Conservation (phyloP, 2,329 filamentous ascomycete species). For the Stachybotrys chartarum region DNA sequence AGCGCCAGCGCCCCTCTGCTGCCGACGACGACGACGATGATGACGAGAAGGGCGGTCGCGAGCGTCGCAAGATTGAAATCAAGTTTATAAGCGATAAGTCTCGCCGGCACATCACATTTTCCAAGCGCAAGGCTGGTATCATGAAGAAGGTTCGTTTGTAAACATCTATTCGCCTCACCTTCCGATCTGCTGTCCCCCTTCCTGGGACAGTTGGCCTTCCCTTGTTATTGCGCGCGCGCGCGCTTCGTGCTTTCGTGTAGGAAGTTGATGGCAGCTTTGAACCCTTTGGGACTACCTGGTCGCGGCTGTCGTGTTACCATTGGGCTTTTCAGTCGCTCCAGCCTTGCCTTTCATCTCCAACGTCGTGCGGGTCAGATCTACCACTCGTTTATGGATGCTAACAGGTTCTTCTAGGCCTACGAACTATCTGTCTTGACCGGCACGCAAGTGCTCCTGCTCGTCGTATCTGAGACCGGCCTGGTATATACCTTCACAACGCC, state of each 20-base stretch:
- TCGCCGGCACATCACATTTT: conserved; percentile 98
- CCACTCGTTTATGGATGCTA: not conserved
- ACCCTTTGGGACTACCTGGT: too few species aligned
- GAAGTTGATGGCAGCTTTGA: too few species aligned
- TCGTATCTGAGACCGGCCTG: conserved; percentile 93
- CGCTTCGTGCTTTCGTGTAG: not conserved
- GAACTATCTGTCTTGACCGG: conserved; percentile 95
- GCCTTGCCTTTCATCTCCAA: not conserved
- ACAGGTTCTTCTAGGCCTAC: conserved; percentile 61
- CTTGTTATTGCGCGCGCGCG: not conserved
- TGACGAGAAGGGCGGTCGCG: conserved; percentile 93
- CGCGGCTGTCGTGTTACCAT: not conserved
- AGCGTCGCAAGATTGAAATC: conserved; percentile 99
- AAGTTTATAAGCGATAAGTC: conserved; percentile 99
- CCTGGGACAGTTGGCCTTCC: not conserved
- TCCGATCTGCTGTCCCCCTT: not conserved
- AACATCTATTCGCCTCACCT: not conserved
- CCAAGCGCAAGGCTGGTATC: conserved; percentile 98
- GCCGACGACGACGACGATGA: conserved; percentile 96
- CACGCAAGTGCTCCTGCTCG: conserved; percentile 91
- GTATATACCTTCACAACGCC: conserved; percentile 98
- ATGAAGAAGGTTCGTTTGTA: conserved; percentile 89
- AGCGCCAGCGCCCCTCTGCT: conserved; percentile 75
- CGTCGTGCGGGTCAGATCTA: conserved; percentile 1
- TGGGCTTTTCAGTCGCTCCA: not conserved